These are phyloP conservation scores for Ramaria sp. DNA, from an alignment of 768 basidiomycete species.

Conservation along the genomic window DNA sequence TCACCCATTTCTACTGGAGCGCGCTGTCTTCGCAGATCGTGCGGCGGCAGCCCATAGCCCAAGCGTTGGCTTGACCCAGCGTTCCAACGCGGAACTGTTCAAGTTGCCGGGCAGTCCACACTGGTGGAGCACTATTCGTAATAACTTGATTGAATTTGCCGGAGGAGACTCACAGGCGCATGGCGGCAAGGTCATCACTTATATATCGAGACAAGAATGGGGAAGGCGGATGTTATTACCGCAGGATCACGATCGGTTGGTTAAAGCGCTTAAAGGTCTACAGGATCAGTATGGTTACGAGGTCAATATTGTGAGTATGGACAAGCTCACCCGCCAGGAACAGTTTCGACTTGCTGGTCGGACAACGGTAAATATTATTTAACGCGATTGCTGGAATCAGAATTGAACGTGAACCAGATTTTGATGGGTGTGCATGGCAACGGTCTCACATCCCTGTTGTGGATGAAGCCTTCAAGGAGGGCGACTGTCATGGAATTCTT, in stretches of 20 bases:
- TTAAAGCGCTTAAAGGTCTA: constrained; percentile 60
- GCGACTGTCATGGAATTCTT: constrained; percentile 93
- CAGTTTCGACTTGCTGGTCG: constrained; percentile 74
- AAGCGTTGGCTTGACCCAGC: constrained; percentile 57
- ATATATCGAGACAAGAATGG: constrained; percentile 86
- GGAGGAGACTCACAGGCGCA: constrained; percentile 31
- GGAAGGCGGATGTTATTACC: constrained; percentile 69
- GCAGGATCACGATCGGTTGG: constrained; percentile 70
- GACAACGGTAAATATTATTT: constrained; percentile 55
- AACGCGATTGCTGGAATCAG: neutral
- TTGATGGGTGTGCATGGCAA: constrained; percentile 95
- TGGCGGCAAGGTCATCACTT: constrained; percentile 67
- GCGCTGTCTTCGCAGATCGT: constrained; percentile 82
- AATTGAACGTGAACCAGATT: constrained; percentile 41
- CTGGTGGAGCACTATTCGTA: constrained; percentile 80
- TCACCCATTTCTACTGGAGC: constrained; percentile 69
- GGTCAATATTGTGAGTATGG: constrained; percentile 80
- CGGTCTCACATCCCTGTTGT: constrained; percentile 76
- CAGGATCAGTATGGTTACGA: constrained; percentile 69
- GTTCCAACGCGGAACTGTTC: constrained; percentile 69
- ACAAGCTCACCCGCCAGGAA: constrained; percentile 67
- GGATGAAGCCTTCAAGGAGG: constrained; percentile 81
- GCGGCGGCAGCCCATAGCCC: constrained; percentile 69
- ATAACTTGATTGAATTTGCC: constrained; percentile 62
- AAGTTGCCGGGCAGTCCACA: constrained; percentile 59